These are phyloP conservation scores for Metarhizium guizhouense DNA, from an alignment of 2,329 filamentous ascomycete species.

Conservation along the genomic window DNA sequence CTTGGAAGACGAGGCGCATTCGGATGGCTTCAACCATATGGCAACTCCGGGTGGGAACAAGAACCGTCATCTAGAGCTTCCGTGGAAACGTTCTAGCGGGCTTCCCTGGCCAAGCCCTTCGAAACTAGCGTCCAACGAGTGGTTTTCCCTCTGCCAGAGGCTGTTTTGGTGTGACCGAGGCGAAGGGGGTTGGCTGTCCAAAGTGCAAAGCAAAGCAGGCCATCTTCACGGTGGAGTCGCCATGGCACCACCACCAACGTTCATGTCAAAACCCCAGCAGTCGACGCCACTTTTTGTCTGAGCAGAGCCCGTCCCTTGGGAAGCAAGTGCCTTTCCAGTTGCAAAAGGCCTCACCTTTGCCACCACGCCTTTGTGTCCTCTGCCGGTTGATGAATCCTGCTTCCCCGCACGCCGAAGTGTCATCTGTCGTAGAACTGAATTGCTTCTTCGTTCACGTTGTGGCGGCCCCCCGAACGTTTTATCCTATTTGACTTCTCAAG, in stretches of 20 bases:
- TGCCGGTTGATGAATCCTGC: neutral
- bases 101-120: too few relatives aligned
- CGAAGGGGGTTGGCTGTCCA: too few relatives aligned
- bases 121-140: too few relatives aligned
- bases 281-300: too few relatives aligned
- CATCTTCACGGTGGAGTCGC: neutral
- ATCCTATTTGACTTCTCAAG: neutral
- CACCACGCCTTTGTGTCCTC: neutral
- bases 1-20: too few relatives aligned
- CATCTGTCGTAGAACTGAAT: neutral
- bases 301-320: too few relatives aligned
- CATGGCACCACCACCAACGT: neutral
- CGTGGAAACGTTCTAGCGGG: too few relatives aligned
- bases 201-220: neutral
- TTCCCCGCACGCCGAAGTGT: neutral
- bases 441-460: neutral
- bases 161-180: too few relatives aligned
- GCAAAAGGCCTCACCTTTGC: neutral
- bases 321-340: neutral
- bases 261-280: neutral
- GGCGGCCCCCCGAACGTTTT: neutral
- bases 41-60: too few relatives aligned
- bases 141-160: too few relatives aligned
- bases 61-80: too few relatives aligned
- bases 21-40: too few relatives aligned